Conservation (phyloP, 768 basidiomycete genomes). For the Albatrellus ellisii region DNA sequence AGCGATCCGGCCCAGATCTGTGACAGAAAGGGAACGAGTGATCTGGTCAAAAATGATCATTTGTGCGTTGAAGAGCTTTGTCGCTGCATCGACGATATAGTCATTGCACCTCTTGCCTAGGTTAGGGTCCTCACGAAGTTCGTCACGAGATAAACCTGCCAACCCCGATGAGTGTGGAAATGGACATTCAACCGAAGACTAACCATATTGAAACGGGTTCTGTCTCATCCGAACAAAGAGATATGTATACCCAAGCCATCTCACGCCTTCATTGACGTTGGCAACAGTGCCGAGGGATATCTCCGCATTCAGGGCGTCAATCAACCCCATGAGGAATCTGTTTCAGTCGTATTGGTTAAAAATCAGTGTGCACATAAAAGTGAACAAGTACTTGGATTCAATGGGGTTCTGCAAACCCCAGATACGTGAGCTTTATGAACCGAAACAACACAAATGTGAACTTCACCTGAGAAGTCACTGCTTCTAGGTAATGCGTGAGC, state of each 20-base stretch:
- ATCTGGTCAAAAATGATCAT: conserved; percentile 73
- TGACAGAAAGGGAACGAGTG: conserved; percentile 50
- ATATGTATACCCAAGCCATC: conserved; percentile 96
- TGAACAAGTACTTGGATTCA: conserved; percentile 69
- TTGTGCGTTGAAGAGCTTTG: conserved; percentile 46
- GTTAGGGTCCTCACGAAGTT: conserved; percentile 54
- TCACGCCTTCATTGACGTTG: conserved; percentile 72
- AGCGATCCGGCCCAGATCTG: conserved; percentile 92
- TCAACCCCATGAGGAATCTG: conserved; percentile 70
- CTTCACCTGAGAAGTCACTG: conserved; percentile 72
- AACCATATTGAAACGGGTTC: conserved; percentile 82
- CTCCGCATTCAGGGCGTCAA: conserved; percentile 91
- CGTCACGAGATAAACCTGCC: conserved; percentile 62
- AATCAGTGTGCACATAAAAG: neutral
- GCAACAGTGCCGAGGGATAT: conserved; percentile 90
- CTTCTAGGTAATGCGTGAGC: conserved; percentile 79
- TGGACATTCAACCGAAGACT: conserved; percentile 6
- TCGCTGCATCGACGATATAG: conserved; percentile 54
- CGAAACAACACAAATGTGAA: neutral
- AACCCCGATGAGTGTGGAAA: too few species aligned
- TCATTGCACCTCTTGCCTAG: conserved; percentile 57
- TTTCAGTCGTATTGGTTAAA: neutral
- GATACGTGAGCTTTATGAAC: neutral
- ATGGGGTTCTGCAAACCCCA: conserved; percentile 61
- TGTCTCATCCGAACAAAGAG: conserved; percentile 90